Base-by-base conservation (phyloP, 2,329 filamentous ascomycete genomes). In the Xylaria sp. region DNA sequence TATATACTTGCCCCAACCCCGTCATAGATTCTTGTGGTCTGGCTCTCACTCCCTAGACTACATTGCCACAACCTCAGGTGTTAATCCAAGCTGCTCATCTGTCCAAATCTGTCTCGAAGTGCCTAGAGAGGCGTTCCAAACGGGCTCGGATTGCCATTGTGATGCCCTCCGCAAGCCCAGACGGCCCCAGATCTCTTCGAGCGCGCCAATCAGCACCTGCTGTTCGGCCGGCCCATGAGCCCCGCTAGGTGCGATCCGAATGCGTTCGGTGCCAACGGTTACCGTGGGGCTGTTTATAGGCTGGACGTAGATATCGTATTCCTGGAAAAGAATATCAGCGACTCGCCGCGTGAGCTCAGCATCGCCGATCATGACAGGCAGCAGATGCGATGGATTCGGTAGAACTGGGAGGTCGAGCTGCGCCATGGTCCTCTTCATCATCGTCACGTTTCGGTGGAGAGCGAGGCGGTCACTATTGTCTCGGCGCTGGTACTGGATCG, bases 121-220 rank as follows among this genome's bases (percentile, higher is more conserved):
- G 41, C 13, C 41, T n/a, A 46, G 41, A 46, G 41, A 46, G 15
- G 41, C 41, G 41, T 46, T n/a, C 41, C 41, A 46, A 2, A 46
- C 41, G 20, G 41, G 41, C 18, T 46, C 41, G 15, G 15, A 18
- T 46, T 46, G 41, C 41, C 41, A 46, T 13, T 18, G 13, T 18
- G 13, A 18, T n/a, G 41, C 41, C 41, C 41, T 46, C 41, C 41
- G 15, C 18, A 46, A 13, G 18, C 41, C 41, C n/a, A 46, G 41
- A 46, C 41, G 41, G 41, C 41, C 41, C 41, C 41, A 46, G 41
- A 46, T 46, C 41, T 46, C 41, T 46, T 46, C 41, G 41, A 46
- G 41, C 41, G 41, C 41, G 18, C 41, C 41, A n/a, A 46, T 46
- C 15, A 46, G 41, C 41, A 46, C 41, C 41, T 46, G 41, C 41